Base-by-base conservation (phyloP, 2,329 filamentous ascomycete species). In the Cytospora schulzeri region DNA sequence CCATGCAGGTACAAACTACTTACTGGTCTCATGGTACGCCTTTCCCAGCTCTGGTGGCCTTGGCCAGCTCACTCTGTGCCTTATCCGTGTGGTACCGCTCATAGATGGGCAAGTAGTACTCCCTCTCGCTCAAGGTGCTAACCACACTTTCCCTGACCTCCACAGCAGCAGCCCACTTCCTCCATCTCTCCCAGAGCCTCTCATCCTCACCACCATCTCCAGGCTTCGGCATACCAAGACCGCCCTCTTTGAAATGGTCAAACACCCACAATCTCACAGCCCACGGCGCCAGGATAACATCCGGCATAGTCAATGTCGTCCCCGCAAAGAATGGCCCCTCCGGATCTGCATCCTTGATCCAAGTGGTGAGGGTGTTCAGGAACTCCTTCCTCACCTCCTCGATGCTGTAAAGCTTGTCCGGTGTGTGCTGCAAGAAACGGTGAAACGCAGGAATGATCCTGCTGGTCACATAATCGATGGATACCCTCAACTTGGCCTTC, bases 361-460 rank as follows among this genome's bases (percentile, higher is more conserved):
- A 85, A 2, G 92, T 88, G 17, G 91, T 90, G 54, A 99, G 82
- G 19, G 97, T 89, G 71, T 97, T 98, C 73, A 99, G 81, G 67
- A 99, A 99, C 78, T 99, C 95, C 94, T 99, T 98, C 0, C 95
- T 99, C 82, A 99, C 96, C 95, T 99, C 99, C 78, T 99, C 96
- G 74, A 99, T 99, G n/a, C 96, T 95, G 73, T 91, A 99, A 0
- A 71, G 62, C 67, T 83, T 83, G 2, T 78, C 77, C 0, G 80
- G 73, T 8, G 81, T 84, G 69, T 85, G 82, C 72, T 85, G 82
- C 15, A 86, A 71, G 31, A 84, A 76, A 52, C 85, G 83, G 75
- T 92, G 89, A 69, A 88, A 92, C 0, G 80, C 81, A 0, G 90
- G 89, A 19, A 92, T 82, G 65, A 92, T 86, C 55, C 88, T 79